Conservation (phyloP, 495 filamentous ascomycete species). For the Aspergillus biplanus region DNA sequence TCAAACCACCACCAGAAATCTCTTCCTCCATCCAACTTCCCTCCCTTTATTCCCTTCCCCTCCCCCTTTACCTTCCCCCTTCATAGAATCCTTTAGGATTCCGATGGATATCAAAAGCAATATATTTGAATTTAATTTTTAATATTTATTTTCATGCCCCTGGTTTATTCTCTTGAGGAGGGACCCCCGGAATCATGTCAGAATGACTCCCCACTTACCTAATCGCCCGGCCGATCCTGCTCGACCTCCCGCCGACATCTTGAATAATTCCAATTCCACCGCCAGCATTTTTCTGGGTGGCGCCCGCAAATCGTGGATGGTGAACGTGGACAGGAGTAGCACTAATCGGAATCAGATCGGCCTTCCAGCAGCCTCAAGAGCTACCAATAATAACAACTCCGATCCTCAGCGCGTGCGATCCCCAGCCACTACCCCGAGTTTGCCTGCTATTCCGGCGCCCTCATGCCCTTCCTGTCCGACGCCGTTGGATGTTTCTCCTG, state of each 20-base stretch:
- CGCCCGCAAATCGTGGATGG: conserved; percentile 71
- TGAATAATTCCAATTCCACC: conserved; percentile 70
- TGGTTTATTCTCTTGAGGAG: conserved; percentile 1
- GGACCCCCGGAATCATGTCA: conserved; percentile 14
- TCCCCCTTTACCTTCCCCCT: not conserved
- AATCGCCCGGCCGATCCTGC: conserved; percentile 20
- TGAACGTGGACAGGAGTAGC: conserved; percentile 12
- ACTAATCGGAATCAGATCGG: not conserved
- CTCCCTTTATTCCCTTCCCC: not conserved
- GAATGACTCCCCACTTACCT: conserved; percentile 19
- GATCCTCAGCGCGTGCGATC: not conserved
- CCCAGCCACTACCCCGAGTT: not conserved
- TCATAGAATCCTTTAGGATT: not conserved
- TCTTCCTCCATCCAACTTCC: no score
- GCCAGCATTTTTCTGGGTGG: conserved; percentile 67
- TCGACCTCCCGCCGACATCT: conserved; percentile 10
- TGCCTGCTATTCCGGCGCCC: conserved; percentile 6
- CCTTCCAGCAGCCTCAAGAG: no score
- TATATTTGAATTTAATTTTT: no score
- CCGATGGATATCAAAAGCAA: no score
- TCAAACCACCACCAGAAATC: not conserved
- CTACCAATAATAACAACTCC: not conserved
- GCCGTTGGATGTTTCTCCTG: not conserved
- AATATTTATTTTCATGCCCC: conserved; percentile 3
- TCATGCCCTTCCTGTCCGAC: not conserved